Conservation (phyloP, 371 early-diverging fungal species). For the Mortierella sp. region DNA sequence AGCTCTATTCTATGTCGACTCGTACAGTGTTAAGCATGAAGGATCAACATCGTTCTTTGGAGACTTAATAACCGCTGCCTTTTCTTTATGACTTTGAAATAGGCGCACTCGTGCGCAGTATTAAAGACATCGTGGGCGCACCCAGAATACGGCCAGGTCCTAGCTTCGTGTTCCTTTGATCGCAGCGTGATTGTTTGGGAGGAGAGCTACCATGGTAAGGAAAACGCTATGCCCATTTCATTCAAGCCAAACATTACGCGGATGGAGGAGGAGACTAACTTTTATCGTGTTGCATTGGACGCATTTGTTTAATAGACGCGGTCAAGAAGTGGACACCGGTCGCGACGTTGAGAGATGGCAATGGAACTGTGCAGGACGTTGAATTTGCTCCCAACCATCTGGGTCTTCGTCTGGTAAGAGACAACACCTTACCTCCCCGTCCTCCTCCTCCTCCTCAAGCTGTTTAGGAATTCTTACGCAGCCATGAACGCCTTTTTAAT, state of each 20-base stretch:
- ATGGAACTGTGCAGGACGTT: conserved; percentile 86
- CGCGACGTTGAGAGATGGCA: conserved; percentile 81
- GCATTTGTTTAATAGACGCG: conserved; percentile 59
- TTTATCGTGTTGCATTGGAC: not conserved
- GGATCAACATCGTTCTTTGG: not conserved
- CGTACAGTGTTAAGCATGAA: not conserved
- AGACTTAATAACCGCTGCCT: not conserved
- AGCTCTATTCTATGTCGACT: too few relatives aligned
- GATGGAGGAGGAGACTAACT: not conserved
- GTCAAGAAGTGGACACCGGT: conserved; percentile 76
- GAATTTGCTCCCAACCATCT: conserved; percentile 89
- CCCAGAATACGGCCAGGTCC: conserved; percentile 93
- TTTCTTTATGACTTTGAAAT: not conserved
- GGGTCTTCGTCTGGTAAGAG: conserved; percentile 78
- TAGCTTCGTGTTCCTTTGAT: conserved; percentile 95
- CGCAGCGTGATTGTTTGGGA: conserved; percentile 93
- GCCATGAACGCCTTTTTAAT: not conserved
- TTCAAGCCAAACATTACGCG: not conserved
- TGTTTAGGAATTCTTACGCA: not conserved
- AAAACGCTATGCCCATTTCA: too few relatives aligned
- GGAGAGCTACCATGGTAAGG: conserved; percentile 80
- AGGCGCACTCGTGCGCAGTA: conserved; percentile 91
- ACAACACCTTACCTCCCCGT: not conserved
- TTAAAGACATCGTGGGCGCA: conserved; percentile 91
- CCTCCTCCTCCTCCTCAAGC: not conserved